phyloP scores from a whole-genome alignment of 2,329 filamentous ascomycete species.

The Aspergillus pseudoviridinutans region DNA sequence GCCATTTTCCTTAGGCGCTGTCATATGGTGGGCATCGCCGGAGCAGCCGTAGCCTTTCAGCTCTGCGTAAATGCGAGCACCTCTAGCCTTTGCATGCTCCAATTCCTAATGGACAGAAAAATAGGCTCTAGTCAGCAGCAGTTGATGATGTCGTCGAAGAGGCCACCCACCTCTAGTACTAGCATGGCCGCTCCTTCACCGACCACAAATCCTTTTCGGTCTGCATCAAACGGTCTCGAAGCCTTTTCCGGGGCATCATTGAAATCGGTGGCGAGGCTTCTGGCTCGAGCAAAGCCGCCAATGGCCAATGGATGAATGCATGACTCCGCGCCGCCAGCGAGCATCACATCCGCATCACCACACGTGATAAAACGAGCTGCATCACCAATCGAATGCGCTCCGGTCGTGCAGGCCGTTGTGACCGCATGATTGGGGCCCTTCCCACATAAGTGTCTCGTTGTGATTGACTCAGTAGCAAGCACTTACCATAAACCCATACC shows the following conservation, averaged over 20 bases:
- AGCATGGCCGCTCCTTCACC: constrained; percentile 86
- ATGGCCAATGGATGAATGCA: constrained; percentile 94
- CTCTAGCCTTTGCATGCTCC: constrained; percentile 75
- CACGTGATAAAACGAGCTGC: constrained; percentile 88
- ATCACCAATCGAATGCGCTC: constrained; percentile 90
- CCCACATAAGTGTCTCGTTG: background rate
- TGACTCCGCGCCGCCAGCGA: constrained; percentile 91
- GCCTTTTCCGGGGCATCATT: constrained; percentile 68
- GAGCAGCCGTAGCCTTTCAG: constrained; percentile 84
- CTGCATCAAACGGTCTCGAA: constrained; percentile 81
- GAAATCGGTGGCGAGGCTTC: constrained; percentile 77
- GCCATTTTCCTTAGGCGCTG: constrained; percentile 78
- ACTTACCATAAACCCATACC: constrained; percentile 67
- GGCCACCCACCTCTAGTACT: constrained; percentile 63
- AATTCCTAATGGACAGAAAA: constrained; percentile 54
- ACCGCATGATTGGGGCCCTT: constrained; percentile 86
- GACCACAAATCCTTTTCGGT: constrained; percentile 82
- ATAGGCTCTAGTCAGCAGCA: background rate
- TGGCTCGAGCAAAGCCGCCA: constrained; percentile 82
- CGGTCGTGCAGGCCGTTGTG: constrained; percentile 94
- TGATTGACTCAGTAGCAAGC: background rate
- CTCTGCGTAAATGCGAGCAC: constrained; percentile 83
- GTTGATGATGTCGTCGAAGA: background rate
- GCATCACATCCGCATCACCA: constrained; percentile 90
- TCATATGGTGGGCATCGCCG: constrained; percentile 90